Evolutionary conservation across 1,139 yeast species (phyloP).

Genomic region (Zygoascus meyerae): DNA sequence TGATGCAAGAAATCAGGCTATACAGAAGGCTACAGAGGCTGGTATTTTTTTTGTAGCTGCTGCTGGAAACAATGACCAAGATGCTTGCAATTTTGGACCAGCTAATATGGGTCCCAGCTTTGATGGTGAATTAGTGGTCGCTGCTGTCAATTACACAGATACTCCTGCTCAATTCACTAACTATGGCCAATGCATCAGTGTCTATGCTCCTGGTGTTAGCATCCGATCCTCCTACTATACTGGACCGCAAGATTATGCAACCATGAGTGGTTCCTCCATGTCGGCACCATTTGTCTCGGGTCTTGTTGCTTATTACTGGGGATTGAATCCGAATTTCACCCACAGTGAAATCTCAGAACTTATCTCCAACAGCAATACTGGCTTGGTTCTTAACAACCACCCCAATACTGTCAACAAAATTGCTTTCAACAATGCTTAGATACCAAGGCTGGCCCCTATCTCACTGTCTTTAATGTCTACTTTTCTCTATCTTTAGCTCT

Average conservation of each 20-base stretch:
- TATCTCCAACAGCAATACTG: slow-evolving; percentile 26
- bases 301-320: slow-evolving; percentile 60
- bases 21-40: slow-evolving; percentile 78
- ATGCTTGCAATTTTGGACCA: slow-evolving; percentile 78
- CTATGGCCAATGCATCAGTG: slow-evolving; percentile 82
- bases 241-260: slow-evolving; percentile 33
- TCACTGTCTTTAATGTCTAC: too few relatives aligned
- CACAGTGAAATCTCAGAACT: slow-evolving; percentile 19
- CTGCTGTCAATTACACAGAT: slow-evolving; percentile 69
- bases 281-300: slow-evolving; percentile 82
- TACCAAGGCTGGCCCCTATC: too few relatives aligned
- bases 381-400: slow-evolving; percentile 17
- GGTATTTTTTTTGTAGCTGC: slow-evolving; percentile 63
- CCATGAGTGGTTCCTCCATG: slow-evolving; percentile 83
- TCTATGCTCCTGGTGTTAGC: slow-evolving; percentile 74
- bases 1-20: slow-evolving; percentile 74
- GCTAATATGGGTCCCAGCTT: slow-evolving; percentile 65
- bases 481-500: too few relatives aligned
- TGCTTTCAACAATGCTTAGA: slow-evolving; percentile 23
- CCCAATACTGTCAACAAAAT: slow-evolving; percentile 26
- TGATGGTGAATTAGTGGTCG: slow-evolving; percentile 60
- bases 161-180: slow-evolving; percentile 68
- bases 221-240: slow-evolving; percentile 43
- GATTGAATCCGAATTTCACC: slow-evolving; percentile 23
- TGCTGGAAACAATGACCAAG: slow-evolving; percentile 73